Percentiles rank a stretch among this genome's conserved stretches.
phyloP scores from a whole-genome alignment of 2,329 filamentous ascomycete species.

The Fusarium drepaniforme region DNA sequence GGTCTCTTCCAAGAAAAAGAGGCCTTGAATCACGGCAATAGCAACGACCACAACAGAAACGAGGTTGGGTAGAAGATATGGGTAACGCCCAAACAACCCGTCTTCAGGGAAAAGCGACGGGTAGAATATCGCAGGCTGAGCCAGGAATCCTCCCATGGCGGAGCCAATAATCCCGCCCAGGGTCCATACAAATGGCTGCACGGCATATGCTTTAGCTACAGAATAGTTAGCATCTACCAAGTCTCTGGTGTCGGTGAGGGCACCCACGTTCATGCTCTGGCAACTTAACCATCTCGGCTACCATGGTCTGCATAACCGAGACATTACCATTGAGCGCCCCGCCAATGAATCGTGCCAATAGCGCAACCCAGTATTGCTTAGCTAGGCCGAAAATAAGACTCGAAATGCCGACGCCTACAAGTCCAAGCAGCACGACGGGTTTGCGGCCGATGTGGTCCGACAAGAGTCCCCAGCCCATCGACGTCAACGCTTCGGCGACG shows the following conservation, averaged over 20 bases:
- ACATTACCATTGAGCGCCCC: constrained; percentile 92
- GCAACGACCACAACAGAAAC: constrained; percentile 74
- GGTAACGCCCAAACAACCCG: constrained; percentile 69
- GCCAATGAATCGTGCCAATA: constrained; percentile 85
- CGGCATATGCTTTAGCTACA: constrained; percentile 77
- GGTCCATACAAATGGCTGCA: constrained; percentile 90
- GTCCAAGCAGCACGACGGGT: constrained; percentile 78
- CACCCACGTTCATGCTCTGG: constrained; percentile 80
- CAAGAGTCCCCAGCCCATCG: constrained; percentile 69
- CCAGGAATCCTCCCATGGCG: constrained; percentile 83
- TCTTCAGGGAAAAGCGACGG: constrained; percentile 73
- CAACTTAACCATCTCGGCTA: constrained; percentile 91
- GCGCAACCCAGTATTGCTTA: constrained; percentile 80
- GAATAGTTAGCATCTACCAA: neutral
- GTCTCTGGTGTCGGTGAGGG: accelerated
- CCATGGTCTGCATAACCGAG: constrained; percentile 86
- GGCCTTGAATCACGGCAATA: constrained; percentile 73
- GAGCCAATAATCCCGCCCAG: constrained; percentile 91
- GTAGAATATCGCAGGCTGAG: constrained; percentile 67
- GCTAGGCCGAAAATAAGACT: constrained; percentile 90
- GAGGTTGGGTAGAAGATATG: constrained; percentile 60
- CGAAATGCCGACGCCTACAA: constrained; percentile 79
- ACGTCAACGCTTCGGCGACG: constrained; percentile 86
- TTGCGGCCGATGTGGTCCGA: constrained; percentile 75
- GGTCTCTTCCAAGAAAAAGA: constrained; percentile 69